Conservation (phyloP, 345 rosid genomes). For the Bretschneidera sinensis region DNA sequence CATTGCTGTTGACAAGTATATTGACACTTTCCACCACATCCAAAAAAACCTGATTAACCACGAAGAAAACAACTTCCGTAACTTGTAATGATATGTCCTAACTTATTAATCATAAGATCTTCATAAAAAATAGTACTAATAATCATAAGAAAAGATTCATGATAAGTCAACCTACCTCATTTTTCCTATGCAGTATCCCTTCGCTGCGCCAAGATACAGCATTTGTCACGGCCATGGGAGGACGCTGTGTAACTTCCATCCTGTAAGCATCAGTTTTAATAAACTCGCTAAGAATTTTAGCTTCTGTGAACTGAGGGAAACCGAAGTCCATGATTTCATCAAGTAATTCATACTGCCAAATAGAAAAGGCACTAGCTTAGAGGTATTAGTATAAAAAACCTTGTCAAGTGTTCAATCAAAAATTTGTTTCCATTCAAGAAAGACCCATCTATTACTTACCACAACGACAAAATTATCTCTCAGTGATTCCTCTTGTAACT, state of each 20-base stretch:
- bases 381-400: too few relatives aligned
- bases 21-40: slow-evolving; percentile 59
- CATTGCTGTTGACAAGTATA: slow-evolving; percentile 57
- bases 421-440: neutral
- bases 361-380: neutral
- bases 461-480: slow-evolving; percentile 83
- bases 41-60: slow-evolving; percentile 41
- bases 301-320: slow-evolving; percentile 77
- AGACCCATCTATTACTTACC: slow-evolving; percentile 30
- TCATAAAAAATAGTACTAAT: too few relatives aligned
- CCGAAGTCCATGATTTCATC: slow-evolving; percentile 93
- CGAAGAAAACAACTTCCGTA: slow-evolving; percentile 9
- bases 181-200: slow-evolving; percentile 67
- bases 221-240: slow-evolving; percentile 89
- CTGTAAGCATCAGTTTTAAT: slow-evolving; percentile 84
- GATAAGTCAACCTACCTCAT: slow-evolving; percentile 41
- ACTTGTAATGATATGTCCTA: neutral
- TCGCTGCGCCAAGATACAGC: slow-evolving; percentile 92
- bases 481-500: slow-evolving; percentile 70
- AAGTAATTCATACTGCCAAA: slow-evolving; percentile 73
- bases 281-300: slow-evolving; percentile 73
- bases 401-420: neutral
- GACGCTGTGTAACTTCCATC: slow-evolving; percentile 78
- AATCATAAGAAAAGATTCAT: neutral
- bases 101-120: too few relatives aligned